Evolutionary conservation across 148 eudicot genomes (phyloP).

Genomic region (Oxyria digyna): DNA sequence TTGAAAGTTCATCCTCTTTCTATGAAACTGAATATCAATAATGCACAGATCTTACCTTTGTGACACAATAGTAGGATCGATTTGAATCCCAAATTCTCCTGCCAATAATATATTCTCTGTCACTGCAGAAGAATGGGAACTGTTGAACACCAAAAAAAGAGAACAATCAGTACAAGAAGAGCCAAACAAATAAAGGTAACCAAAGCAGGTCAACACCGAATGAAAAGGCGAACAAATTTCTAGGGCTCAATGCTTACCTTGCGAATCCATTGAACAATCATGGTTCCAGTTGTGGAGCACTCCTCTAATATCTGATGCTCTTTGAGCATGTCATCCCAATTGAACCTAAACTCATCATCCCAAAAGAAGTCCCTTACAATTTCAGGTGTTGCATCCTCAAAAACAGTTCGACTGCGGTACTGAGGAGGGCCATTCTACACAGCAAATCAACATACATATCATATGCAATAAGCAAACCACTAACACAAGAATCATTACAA

Average conservation of each 20-base stretch:
- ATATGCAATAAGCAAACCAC: neutral
- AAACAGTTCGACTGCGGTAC: constrained; percentile 81
- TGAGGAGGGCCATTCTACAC: constrained; percentile 90
- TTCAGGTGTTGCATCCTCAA: constrained; percentile 93
- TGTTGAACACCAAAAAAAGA: constrained; percentile 16
- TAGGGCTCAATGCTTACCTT: constrained; percentile 47
- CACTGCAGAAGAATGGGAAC: constrained; percentile 98
- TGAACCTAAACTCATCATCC: constrained; percentile 83
- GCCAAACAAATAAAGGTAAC: neutral
- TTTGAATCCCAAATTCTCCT: constrained; percentile 87
- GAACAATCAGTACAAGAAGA: neutral
- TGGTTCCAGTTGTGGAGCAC: constrained; percentile 66
- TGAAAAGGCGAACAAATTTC: neutral
- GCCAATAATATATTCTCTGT: constrained; percentile 81
- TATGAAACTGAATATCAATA: neutral
- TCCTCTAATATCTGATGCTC: constrained; percentile 52
- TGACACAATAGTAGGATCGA: constrained; percentile 77
- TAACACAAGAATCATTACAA: neutral
- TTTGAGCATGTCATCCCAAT: constrained; percentile 88
- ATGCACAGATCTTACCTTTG: constrained; percentile 46
- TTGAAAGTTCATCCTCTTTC: neutral
- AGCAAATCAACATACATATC: constrained; percentile 1
- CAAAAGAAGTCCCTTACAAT: constrained; percentile 94
- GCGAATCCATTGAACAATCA: constrained; percentile 84
- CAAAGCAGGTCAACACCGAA: neutral